Evolutionary conservation across 768 basidiomycete species (phyloP), one percentile per base, ranked within the genome.

Genomic region (Tricholoma bakamatsutake): DNA sequence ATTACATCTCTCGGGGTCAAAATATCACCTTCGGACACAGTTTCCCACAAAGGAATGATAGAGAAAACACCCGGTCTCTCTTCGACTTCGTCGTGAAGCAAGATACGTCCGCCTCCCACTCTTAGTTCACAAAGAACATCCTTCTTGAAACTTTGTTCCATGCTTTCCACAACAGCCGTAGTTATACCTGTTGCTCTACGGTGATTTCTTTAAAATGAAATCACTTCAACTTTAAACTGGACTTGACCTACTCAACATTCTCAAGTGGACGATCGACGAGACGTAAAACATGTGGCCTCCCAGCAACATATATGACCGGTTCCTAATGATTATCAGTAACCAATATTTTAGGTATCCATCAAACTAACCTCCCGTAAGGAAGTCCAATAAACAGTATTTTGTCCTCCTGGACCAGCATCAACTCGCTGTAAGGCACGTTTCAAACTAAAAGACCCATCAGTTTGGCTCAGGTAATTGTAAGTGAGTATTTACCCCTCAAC

Each of bases 81-180:
- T 68, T 97, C 95, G 5, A 97, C 83, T 71, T 99, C 96, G 63
- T 98, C 96, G 60, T 98, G 97, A 1, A 98, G 79, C 0, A 99
- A 74, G 40, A 99, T 83, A 24, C 90, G 82, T 3, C 94, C 94
- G 33, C 81, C 67, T 34, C 82, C 81, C 30, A 76, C 73, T 40
- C 78, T 77, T n/a, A 95, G 75, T 70, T 99, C 97, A 3, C 80
- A 76, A 6, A 97, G 72, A 10, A 98, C 83, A 64, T 99, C 97
- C 48, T 78, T 79, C 73, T 97, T 96, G 68, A 99, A 84, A 52
- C 74, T 83, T 35, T 81, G 72, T 58, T 98, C 97, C 90, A 98
- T 97, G 28, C 78, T 76, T 69, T 98, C 97, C 2, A 98, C 97
- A 33, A 91, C 85, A 5, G 79, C 76, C 0, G 94, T 95, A 0